These are phyloP conservation scores for Biscutella auriculata DNA, from an alignment of 441 rosid species.

Conservation along the genomic window DNA sequence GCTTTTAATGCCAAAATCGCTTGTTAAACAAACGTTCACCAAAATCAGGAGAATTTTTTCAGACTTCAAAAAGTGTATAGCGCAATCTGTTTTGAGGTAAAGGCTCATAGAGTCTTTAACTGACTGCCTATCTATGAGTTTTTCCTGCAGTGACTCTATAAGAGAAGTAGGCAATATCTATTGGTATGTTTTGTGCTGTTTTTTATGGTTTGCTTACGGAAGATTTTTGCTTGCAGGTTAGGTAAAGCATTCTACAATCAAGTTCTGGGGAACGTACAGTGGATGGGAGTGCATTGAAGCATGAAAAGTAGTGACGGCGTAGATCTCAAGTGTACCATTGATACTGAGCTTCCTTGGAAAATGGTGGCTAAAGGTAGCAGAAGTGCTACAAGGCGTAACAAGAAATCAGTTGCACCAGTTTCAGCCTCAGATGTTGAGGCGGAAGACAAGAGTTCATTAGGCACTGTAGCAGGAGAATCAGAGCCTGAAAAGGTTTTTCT, in stretches of 20 bases:
- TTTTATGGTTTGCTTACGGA: background rate
- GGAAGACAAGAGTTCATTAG: constrained; percentile 17
- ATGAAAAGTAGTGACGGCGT: constrained; percentile 33
- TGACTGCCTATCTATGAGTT: background rate
- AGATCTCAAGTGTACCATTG: too few species aligned
- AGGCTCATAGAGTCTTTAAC: constrained; percentile 5
- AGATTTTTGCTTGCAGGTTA: constrained; percentile 7
- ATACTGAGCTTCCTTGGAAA: constrained; percentile 58
- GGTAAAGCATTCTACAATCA: background rate
- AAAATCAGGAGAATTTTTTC: too few species aligned
- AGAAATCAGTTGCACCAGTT: constrained; percentile 22
- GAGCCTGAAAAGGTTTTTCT: constrained; percentile 39
- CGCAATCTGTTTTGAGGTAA: background rate
- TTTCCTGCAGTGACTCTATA: background rate
- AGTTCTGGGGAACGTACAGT: background rate
- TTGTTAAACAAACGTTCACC: too few species aligned
- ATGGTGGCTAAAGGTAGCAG: constrained; percentile 36
- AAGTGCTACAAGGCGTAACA: constrained; percentile 31
- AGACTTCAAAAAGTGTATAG: background rate
- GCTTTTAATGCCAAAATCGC: background rate
- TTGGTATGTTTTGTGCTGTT: background rate
- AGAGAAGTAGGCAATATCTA: background rate
- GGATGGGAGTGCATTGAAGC: constrained; percentile 23
- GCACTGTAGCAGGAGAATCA: constrained; percentile 22
- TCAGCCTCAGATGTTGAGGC: constrained; percentile 14